phyloP scores from a whole-genome alignment of 1,139 yeast genomes.

The Yamadazyma jaroonii region DNA sequence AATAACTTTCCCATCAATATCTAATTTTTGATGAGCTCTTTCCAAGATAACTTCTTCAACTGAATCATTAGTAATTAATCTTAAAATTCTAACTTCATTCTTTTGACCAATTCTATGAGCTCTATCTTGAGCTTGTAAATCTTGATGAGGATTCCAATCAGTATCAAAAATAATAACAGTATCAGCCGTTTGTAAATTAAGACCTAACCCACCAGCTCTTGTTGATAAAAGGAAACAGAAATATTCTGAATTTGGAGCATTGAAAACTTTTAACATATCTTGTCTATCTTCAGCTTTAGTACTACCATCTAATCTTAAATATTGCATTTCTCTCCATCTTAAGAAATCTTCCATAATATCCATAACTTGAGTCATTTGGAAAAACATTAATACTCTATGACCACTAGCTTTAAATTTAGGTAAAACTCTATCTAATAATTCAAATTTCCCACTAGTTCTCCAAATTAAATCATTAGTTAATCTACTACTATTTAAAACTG shows the following conservation, averaged over 20 bases:
- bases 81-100: constrained; percentile 76
- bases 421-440: constrained; percentile 66
- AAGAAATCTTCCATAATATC: constrained; percentile 86
- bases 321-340: constrained; percentile 60
- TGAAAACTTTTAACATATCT: constrained; percentile 61
- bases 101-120: constrained; percentile 91
- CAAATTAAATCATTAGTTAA: constrained; percentile 71
- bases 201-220: constrained; percentile 88
- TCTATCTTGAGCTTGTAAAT: constrained; percentile 87
- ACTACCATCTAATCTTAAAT: constrained; percentile 77
- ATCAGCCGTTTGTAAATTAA: constrained; percentile 84
- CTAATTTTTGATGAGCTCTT: constrained; percentile 78
- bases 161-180: constrained; percentile 85
- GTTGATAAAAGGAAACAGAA: constrained; percentile 79
- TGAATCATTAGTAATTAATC: constrained; percentile 77
- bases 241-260: constrained; percentile 69
- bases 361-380: constrained; percentile 89
- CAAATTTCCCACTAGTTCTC: constrained; percentile 79
- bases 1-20: constrained; percentile 84
- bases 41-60: constrained; percentile 82
- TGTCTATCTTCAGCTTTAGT: constrained; percentile 85
- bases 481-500: constrained; percentile 71
- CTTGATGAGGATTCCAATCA: constrained; percentile 93
- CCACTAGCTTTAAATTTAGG: constrained; percentile 76
- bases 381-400: constrained; percentile 76